A percentile compares a stretch with the other conserved stretches of the same genome.
Evolutionary conservation across 306 rosid genomes (phyloP).

Genomic region (Ochetophila trinervis): DNA sequence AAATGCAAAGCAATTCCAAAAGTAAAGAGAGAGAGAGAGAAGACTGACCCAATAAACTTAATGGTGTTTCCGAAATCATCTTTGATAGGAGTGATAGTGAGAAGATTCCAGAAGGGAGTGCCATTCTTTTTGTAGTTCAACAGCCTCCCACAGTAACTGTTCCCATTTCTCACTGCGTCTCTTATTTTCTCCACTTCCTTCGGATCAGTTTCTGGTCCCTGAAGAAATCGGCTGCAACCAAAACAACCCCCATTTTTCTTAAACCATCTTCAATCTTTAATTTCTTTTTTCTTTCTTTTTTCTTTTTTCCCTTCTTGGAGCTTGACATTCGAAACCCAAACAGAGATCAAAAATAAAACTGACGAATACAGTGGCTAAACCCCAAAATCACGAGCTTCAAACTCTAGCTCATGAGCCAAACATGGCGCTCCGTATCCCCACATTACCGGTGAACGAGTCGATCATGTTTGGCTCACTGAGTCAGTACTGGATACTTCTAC

Average conservation of each 20-base stretch:
- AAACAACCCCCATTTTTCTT: neutral
- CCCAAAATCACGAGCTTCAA: neutral
- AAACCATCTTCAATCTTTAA: neutral
- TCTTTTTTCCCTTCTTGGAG: neutral
- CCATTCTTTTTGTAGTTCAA: constrained; percentile 94
- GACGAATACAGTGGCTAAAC: neutral
- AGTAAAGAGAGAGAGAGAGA: neutral
- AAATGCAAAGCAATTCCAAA: neutral
- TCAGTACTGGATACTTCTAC: no score
- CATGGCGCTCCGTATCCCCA: neutral
- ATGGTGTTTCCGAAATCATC: constrained; percentile 65
- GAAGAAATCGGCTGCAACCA: constrained; percentile 91
- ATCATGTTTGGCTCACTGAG: no score
- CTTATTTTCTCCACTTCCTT: constrained; percentile 75
- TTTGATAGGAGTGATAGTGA: constrained; percentile 81
- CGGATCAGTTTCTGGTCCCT: constrained; percentile 81
- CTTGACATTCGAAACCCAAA: neutral
- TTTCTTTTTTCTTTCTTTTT: neutral
- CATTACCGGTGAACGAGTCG: no score
- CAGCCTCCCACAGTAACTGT: constrained; percentile 77
- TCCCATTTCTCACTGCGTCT: constrained; percentile 65
- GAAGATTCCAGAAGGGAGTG: constrained; percentile 94
- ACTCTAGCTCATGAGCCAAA: neutral
- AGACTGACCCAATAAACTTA: constrained; percentile 78
- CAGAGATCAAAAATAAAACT: neutral